Percentiles rank a stretch among this genome's conserved stretches.
These are phyloP conservation scores for Gossypium trilobum DNA, from an alignment of 441 rosid genomes.

Conservation along the genomic window DNA sequence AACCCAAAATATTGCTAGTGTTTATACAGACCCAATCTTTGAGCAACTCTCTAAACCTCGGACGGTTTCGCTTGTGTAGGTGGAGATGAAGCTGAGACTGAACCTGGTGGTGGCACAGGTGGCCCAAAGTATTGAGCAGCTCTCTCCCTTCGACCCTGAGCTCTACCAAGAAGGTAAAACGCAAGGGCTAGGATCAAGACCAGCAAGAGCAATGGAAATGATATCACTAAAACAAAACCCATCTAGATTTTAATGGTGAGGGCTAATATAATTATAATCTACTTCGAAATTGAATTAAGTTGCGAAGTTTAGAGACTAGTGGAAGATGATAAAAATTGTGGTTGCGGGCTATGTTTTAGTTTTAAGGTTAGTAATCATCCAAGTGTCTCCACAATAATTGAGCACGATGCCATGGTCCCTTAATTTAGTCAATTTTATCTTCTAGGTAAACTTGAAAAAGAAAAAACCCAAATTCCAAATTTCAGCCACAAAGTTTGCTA, in stretches of 20 bases:
- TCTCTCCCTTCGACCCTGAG: constrained; percentile 19
- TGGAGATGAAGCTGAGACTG: constrained; percentile 9
- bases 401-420: background rate
- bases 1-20: background rate
- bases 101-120: constrained; percentile 21
- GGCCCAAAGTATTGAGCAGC: constrained; percentile 19
- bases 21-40: background rate
- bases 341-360: background rate
- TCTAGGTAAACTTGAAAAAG: background rate
- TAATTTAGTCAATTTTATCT: background rate
- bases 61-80: constrained; percentile 1
- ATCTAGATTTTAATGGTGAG: constrained; percentile 14
- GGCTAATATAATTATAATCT: background rate
- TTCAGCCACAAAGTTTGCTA: background rate
- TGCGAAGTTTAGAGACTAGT: background rate
- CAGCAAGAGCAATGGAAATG: constrained; percentile 35
- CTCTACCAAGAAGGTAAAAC: constrained; percentile 38
- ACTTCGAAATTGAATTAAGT: background rate
- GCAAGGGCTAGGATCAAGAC: constrained; percentile 37
- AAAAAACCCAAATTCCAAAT: background rate
- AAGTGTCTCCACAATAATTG: background rate
- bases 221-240: constrained; percentile 32
- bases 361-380: background rate
- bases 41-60: background rate
- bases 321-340: background rate